These are phyloP conservation scores for Jackrogersella multiformis DNA, from an alignment of 495 filamentous ascomycete genomes.

Conservation along the genomic window DNA sequence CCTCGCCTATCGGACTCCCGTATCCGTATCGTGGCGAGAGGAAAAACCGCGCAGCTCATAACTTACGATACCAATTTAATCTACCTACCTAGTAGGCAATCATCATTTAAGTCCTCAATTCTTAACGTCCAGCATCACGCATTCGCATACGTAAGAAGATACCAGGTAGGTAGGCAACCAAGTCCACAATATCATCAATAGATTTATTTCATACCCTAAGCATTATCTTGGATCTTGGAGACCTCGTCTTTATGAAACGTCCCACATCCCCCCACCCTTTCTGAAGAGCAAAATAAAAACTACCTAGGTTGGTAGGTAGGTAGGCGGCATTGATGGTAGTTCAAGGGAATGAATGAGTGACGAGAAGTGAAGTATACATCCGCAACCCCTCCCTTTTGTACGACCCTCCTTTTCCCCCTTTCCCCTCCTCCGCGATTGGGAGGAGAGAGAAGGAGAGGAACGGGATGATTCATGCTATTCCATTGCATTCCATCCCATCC, in stretches of 20 bases:
- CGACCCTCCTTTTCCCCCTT: neutral
- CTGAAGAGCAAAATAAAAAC: too few species aligned
- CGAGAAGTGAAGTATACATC: slow-evolving; percentile 36
- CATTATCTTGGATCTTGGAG: slow-evolving; percentile 9
- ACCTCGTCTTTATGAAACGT: slow-evolving; percentile 14
- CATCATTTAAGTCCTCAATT: neutral
- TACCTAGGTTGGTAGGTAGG: too few species aligned
- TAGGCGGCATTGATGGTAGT: too few species aligned
- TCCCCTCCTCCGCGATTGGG: neutral
- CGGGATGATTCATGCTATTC: neutral
- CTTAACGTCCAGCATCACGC: neutral
- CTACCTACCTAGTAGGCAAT: too few species aligned
- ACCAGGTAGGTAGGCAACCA: neutral
- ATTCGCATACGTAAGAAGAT: neutral
- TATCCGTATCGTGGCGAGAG: neutral
- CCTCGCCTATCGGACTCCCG: neutral
- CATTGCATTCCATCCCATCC: neutral
- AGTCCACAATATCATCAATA: neutral
- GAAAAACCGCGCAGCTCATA: neutral
- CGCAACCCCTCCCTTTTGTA: slow-evolving; percentile 27
- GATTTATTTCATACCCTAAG: slow-evolving; percentile 7
- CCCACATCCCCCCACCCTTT: neutral
- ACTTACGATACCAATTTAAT: neutral
- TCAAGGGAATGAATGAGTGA: slow-evolving; percentile 25
- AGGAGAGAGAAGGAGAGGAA: neutral